Base-by-base conservation (phyloP, 1,284 basidiomycete genomes). In the Rhodotorula sp. region DNA sequence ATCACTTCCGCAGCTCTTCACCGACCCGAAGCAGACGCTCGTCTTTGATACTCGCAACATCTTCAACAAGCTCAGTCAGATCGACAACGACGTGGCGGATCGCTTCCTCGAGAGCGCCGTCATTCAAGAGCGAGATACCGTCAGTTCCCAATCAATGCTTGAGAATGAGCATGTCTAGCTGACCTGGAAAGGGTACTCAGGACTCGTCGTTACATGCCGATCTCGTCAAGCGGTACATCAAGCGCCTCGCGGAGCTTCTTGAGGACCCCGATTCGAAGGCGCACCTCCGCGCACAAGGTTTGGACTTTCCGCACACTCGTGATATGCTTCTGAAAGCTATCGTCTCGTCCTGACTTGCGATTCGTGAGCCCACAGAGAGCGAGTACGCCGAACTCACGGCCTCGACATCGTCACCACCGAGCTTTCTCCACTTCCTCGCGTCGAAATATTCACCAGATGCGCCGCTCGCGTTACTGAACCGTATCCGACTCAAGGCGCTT, bases 51-150 rank as follows among this genome's bases (percentile, higher is more conserved):
- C 82, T 54, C 76, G 76, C 10, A 67, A 74, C 21, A 72, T 84
- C 47, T 72, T 84, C 34, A 71, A 76, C 2, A 80, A 81, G 50
- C 75, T 84, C 55, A 69, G 77, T 8, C 28, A 66, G 10, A 79
- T 82, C 45, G 78, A 80, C 68, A 45, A 84, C 3, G 81, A 81
- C 21, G 87, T 87, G 2, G 91, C 87, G 5, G 83, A 86, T 55
- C 85, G 86, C 67, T 94, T 88, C 78, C 83, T 97, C 10, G 93
- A 95, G 77, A 86, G 91, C 79, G 83, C 93, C 1, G 88, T 94
- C 2, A 81, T 95, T 38, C 85, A 86, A 68, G 87, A 87, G 77
- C 86, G 87, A 56, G 89, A 85, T 76, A 84, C 83, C 62, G 78
- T 74, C 31, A 65, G 74, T 59, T 31, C 15, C 5, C 28, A 5